Evolutionary conservation across 2,329 filamentous ascomycete genomes (phyloP).

Genomic region (Aspergillus glaucus): DNA sequence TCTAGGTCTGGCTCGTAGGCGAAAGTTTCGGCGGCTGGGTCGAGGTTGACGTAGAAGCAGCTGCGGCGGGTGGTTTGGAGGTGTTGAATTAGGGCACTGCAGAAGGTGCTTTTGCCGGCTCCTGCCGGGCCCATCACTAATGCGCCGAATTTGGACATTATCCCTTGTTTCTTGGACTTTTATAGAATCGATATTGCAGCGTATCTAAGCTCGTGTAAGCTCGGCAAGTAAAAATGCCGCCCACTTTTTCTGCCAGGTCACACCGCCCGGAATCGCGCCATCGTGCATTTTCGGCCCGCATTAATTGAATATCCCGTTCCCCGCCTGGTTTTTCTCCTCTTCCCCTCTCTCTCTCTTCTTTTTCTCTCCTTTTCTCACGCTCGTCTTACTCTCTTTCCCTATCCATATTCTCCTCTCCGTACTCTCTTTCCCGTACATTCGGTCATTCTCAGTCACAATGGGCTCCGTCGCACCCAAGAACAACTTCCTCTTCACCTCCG

Average conservation of each 20-base stretch:
- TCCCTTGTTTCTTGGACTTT: neutral
- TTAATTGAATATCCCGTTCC: conserved; percentile 3
- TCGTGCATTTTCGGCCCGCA: conserved; percentile 9
- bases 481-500: conserved; percentile 83
- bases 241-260: conserved; percentile 13
- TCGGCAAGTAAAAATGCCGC: conserved; percentile 7
- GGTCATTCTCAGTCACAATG: conserved; percentile 48
- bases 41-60: conserved; percentile 96
- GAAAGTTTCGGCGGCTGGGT: conserved; percentile 90
- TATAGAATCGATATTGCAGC: too few species aligned
- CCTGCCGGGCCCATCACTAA: conserved; percentile 96
- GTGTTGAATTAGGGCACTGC: conserved; percentile 85
- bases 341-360: neutral
- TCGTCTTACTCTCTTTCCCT: conserved; percentile 2
- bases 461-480: conserved; percentile 44
- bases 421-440: conserved; percentile 7
- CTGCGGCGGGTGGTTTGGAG: conserved; percentile 86
- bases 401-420: conserved; percentile 4
- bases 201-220: neutral
- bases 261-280: conserved; percentile 28
- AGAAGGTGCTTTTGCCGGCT: conserved; percentile 96
- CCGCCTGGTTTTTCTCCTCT: conserved; percentile 8
- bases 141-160: conserved; percentile 88
- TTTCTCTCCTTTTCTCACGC: neutral
- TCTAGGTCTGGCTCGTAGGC: conserved; percentile 87